These are phyloP conservation scores for Brettanomyces nanus DNA, from an alignment of 805 yeast genomes.

Conservation along the genomic window DNA sequence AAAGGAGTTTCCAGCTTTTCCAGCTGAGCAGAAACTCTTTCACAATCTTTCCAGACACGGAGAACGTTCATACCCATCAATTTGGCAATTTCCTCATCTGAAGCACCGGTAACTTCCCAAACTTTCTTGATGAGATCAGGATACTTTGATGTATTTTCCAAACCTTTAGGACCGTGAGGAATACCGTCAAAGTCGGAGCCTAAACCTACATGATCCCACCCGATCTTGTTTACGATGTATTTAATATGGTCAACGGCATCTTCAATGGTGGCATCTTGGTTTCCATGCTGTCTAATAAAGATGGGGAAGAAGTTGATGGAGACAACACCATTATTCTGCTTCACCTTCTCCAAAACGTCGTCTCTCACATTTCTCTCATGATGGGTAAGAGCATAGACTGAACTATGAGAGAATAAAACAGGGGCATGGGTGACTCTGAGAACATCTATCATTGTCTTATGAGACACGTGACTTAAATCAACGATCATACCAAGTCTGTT, in stretches of 20 bases:
- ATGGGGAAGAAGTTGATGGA: constrained; percentile 39
- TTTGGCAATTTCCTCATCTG: constrained; percentile 35
- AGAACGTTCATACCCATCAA: constrained; percentile 39
- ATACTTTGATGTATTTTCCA: constrained; percentile 50
- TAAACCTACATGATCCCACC: constrained; percentile 48
- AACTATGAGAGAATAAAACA: constrained; percentile 44
- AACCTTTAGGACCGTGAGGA: constrained; percentile 34
- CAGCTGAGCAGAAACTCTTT: constrained; percentile 21
- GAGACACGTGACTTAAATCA: constrained; percentile 43
- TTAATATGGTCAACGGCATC: constrained; percentile 41
- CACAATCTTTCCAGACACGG: constrained; percentile 40
- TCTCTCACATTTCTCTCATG: constrained; percentile 43
- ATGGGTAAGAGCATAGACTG: constrained; percentile 31
- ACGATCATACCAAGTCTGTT: constrained; percentile 48
- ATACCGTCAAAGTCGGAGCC: constrained; percentile 51
- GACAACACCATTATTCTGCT: constrained; percentile 40
- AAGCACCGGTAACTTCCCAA: constrained; percentile 27
- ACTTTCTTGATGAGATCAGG: constrained; percentile 36
- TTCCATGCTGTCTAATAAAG: constrained; percentile 25
- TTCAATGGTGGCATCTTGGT: constrained; percentile 35
- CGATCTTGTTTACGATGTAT: constrained; percentile 36
- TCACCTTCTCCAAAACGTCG: constrained; percentile 33
- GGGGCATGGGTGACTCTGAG: constrained; percentile 36
- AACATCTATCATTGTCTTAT: constrained; percentile 40
- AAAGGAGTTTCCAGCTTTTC: constrained; percentile 11